phyloP scores from a whole-genome alignment of 768 basidiomycete genomes.

The Amanita inopinata region DNA sequence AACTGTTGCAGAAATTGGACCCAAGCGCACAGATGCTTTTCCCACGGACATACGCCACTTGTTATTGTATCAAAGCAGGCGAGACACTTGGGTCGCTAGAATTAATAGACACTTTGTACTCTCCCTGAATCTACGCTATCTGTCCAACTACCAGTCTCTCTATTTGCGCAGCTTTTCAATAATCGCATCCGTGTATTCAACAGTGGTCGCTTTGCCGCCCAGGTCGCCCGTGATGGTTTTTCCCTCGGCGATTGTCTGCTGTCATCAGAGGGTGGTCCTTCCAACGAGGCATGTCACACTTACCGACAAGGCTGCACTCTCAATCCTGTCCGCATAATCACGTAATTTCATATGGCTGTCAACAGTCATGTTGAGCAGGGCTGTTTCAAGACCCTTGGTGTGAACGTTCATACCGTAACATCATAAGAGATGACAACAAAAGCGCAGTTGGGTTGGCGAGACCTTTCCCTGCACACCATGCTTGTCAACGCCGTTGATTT shows the following conservation, averaged over 20 bases:
- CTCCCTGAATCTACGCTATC: conserved; percentile 18
- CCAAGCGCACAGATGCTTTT: conserved; percentile 20
- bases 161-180: conserved; percentile 51
- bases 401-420: conserved; percentile 64
- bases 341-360: conserved; percentile 86
- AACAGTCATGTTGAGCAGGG: conserved; percentile 12
- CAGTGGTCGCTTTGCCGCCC: conserved; percentile 85
- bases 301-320: conserved; percentile 83
- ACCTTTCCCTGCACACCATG: conserved; percentile 54
- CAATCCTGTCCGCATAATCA: conserved; percentile 79
- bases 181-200: conserved; percentile 85
- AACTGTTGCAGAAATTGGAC: conserved; percentile 19
- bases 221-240: conserved; percentile 92
- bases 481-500: conserved; percentile 1
- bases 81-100: no score
- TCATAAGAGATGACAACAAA: conserved; percentile 92
- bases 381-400: conserved; percentile 10
- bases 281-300: conserved; percentile 44
- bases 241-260: conserved; percentile 96
- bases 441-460: conserved; percentile 99
- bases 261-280: conserved; percentile 76
- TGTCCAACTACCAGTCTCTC: conserved; percentile 12
- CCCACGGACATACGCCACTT: conserved; percentile 23
- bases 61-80: neutral
- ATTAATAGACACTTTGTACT: conserved; percentile 10